Conservation (phyloP, 345 rosid genomes). For the Gossypium thurberi region DNA sequence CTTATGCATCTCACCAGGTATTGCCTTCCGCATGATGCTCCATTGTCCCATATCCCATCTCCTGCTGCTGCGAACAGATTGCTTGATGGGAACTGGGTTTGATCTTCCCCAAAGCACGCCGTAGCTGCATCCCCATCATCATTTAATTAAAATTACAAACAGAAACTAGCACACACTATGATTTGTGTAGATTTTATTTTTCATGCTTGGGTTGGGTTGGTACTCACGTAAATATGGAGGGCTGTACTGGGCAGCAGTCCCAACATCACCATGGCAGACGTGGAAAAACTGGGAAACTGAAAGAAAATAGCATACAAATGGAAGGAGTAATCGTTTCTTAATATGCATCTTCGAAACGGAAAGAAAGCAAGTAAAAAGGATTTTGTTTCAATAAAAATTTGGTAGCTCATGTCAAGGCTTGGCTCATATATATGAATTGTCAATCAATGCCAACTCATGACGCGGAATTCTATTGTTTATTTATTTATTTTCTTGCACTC, state of each 20-base stretch:
- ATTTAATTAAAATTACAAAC: too few species aligned
- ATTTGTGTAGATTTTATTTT: too few species aligned
- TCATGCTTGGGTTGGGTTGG: neutral
- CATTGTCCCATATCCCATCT: slow-evolving; percentile 65
- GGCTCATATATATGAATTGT: too few species aligned
- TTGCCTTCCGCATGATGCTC: slow-evolving; percentile 59
- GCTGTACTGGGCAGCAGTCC: slow-evolving; percentile 39
- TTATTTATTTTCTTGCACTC: neutral
- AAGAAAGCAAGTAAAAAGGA: neutral
- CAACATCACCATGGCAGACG: slow-evolving; percentile 30
- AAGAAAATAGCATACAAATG: neutral
- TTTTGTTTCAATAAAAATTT: neutral
- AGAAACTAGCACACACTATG: too few species aligned
- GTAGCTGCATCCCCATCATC: slow-evolving; percentile 29
- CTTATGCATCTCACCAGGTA: slow-evolving; percentile 59
- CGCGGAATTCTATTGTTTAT: too few species aligned
- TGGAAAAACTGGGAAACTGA: neutral
- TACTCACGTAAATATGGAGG: slow-evolving; percentile 53
- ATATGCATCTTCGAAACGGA: neutral
- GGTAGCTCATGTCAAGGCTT: too few species aligned
- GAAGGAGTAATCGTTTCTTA: neutral
- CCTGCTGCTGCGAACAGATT: slow-evolving; percentile 61
- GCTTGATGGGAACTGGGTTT: slow-evolving; percentile 46
- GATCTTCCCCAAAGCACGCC: slow-evolving; percentile 32
- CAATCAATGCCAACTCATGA: neutral